Conservation (phyloP, 176 grass and related monocot genomes). For the Poa pratensis region DNA sequence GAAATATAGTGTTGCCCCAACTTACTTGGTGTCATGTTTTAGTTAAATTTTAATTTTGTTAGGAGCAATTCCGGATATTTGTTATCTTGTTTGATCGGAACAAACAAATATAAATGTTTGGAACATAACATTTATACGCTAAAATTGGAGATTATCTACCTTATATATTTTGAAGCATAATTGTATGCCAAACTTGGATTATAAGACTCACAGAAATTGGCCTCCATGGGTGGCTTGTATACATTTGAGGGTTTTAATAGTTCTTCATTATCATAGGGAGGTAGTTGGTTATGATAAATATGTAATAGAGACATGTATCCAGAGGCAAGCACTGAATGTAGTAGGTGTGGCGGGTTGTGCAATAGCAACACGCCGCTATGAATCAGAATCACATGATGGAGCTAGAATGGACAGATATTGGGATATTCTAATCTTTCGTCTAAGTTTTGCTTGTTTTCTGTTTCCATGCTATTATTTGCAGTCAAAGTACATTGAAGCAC, state of each 20-base stretch:
- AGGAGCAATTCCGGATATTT: neutral
- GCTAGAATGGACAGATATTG: neutral
- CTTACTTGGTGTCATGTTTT: neutral
- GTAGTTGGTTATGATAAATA: neutral
- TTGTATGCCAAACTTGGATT: neutral
- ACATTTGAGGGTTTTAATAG: neutral
- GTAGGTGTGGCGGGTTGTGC: neutral
- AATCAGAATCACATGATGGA: neutral
- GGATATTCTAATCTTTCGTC: neutral
- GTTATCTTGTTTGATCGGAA: neutral
- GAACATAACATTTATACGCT: neutral
- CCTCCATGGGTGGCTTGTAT: neutral
- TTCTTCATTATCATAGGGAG: neutral
- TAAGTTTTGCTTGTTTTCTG: neutral
- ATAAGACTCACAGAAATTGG: neutral
- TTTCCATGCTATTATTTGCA: conserved; percentile 45
- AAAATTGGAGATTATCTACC: neutral
- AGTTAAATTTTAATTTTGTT: neutral
- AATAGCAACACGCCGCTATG: neutral
- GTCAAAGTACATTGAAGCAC: conserved; percentile 92
- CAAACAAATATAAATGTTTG: conserved; percentile 12
- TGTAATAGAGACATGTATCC: neutral
- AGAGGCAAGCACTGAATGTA: neutral
- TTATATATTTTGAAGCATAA: neutral
- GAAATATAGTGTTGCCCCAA: neutral